These are phyloP conservation scores for Dendrobium chrysotoxum DNA, from an alignment of 106 monocot genomes.

Conservation along the genomic window DNA sequence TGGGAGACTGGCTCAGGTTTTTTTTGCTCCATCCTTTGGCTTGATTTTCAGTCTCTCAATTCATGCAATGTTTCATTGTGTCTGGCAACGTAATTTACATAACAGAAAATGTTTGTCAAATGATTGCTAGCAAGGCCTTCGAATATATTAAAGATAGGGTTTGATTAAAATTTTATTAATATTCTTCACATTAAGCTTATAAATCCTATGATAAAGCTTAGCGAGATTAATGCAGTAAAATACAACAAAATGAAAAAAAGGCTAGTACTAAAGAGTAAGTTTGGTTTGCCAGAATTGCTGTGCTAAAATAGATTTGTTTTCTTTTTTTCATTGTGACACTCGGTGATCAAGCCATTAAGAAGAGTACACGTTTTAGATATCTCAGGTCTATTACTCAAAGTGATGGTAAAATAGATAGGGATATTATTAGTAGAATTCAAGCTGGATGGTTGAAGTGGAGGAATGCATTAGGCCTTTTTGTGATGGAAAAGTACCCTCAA, in stretches of 20 bases:
- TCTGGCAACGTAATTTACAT: background rate
- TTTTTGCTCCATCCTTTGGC: background rate
- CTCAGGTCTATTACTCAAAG: too few species aligned
- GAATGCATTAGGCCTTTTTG: too few species aligned
- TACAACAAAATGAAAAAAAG: background rate
- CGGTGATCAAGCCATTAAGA: too few species aligned
- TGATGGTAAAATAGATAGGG: too few species aligned
- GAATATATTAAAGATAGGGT: background rate
- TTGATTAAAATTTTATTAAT: conserved; percentile 3
- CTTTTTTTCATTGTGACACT: background rate
- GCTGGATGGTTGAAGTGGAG: too few species aligned
- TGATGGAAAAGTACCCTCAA: too few species aligned
- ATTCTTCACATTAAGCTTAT: background rate
- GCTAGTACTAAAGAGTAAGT: background rate
- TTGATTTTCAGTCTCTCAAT: background rate
- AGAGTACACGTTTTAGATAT: too few species aligned
- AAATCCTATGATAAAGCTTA: background rate
- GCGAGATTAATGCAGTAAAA: background rate
- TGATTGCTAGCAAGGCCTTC: background rate
- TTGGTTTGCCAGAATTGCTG: background rate
- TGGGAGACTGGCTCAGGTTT: conserved; percentile 97
- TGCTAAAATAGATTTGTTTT: background rate
- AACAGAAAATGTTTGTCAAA: background rate
- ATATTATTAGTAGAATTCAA: too few species aligned
- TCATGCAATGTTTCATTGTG: background rate